Evolutionary conservation across 2,329 filamentous ascomycete species (phyloP), one percentile per base, ranked within the genome.

Genomic region (Tolypocladium sp.): DNA sequence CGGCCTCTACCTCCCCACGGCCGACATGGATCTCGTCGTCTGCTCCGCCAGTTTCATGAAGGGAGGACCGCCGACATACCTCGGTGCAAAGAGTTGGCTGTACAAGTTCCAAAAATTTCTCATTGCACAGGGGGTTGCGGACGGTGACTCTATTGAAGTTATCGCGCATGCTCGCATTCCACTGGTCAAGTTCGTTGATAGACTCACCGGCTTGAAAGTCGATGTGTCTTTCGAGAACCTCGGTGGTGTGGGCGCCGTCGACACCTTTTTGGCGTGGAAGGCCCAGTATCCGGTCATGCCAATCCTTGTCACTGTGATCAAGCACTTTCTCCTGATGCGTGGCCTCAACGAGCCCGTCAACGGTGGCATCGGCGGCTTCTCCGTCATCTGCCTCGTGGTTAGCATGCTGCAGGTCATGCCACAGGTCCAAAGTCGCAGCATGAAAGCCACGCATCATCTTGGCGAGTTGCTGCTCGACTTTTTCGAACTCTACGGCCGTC

Each of bases 171-270:
- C 94, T 27, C 91, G 89, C 67, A 92, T 99, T 2, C 94, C 94
- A 0, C 84, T 99, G 58, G 84, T 97, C 74, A 99, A 99, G 72
- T 97, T 90, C 68, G 82, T 91, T 52, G 94, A 99, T 69, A 80
- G 77, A 58, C 68, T 82, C 57, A 97, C 92, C 1, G 87, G 86
- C 15, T 77, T 99, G 57, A 90, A 89, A 65, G 89, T 97, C 15
- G 94, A 99, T 70, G 83, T 99, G 15, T 97, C 92, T 0, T 97
- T 99, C 69, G 93, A 99, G 74, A 97, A 97, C 69, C 75, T 87
- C 41, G 90, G 89, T 49, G 94, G 94, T 13, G 76, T 97, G 12
- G 75, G 82, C 22, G 93, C 94, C 3, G 88, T 94, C 67, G 76
- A 86, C 22, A 97, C 91, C 0, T 96, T 97, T 70, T 74, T 85